Base-by-base conservation (phyloP, 306 rosid species). In the Canavalia ensiformis region DNA sequence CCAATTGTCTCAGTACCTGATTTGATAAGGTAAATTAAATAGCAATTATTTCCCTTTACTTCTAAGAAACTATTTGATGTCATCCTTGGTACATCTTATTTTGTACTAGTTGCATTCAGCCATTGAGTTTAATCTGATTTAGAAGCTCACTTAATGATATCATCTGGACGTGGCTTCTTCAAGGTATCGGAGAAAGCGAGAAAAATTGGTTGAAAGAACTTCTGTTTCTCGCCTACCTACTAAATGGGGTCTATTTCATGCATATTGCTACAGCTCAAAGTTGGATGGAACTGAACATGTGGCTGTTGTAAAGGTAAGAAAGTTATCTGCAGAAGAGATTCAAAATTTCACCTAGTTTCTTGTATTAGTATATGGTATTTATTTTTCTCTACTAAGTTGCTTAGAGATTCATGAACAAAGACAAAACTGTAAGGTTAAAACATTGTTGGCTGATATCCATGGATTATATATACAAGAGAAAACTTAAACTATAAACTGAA, bases 121-220 rank as follows among this genome's bases (percentile, higher is more conserved):
- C 37, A 0, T 2, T 42, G 11, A 29, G 52, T 55, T 1, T 59
- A 30, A 6, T 76, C 3, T 71, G 54, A 29, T 59, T 68, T 5
- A 46, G 54, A 82, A 66, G 34, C 11, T 72, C 62, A 69, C 51
- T 8, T 31, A 50, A 66, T 74, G 18, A 47, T 68, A 41, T 81
- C 52, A 73, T n/a, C 0, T 76, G 5, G 33, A 4, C n/a, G 59
- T 8, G 68, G 37, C 54, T 44, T 82, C 58, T 45, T 72, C 37
- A 47, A 94, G 97, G 90, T 94, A 92, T 39, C 89, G 93, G 46
- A 91, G 97, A 88, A 94, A 94, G 77, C 79, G 97, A 75, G 98
- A 94, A 78, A 90, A 85, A n/a, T 18, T 94, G 77, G 91, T 94
- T 11, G 94, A 92, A 87, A 90, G 97, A 88, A 88, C 83, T 1